Base-by-base conservation (phyloP, 345 rosid genomes). In the Ceriops tagal region DNA sequence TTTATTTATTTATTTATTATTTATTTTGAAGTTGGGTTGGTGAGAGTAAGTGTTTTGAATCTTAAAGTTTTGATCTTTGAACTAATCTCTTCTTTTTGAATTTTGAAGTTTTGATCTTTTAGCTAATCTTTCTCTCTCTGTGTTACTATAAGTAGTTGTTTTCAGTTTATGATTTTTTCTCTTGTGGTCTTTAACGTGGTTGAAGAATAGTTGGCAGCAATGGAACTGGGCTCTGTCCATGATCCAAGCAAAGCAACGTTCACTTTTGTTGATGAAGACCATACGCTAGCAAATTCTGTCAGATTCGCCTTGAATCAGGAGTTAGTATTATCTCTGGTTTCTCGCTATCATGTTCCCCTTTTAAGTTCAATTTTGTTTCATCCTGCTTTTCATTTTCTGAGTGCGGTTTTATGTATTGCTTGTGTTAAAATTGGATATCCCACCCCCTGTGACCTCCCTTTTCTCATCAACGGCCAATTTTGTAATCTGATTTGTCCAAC, bases 291-390 rank as follows among this genome's bases (percentile, higher is more conserved):
- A 13, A 95, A 92, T 71, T 77, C 96, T 32, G 81, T 95, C 67
- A 81, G 98, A 71, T 95, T 84, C 85, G 73, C 88, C 65, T 76
- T 95, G 78, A 89, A 92, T 83, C 99, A 95, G 85, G 97, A 95
- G 99, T 89, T 20, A 83, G 91, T 83, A 19, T 57, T 43, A 3
- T 65, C 69, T 51, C 49, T 43, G 18, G 49, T 43, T 43, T 43
- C 49, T 43, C 19, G 19, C 49, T 43, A 13, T 11, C 3, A 2
- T 39, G 15, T 13, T 43, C 16, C 49, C 49, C 5, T 43, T 15
- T 55, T 47, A 58, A 52, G 10, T 47, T 51, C 22, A 5, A 13
- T 53, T 34, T 64, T 56, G 31, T 53, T 61, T 52, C 60, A 4
- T 56, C 22, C 5, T 43, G 3, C 16, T 43, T 43, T 15, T 13